Evolutionary conservation across 169 alveolate genomes (phyloP).

Genomic region (Cryptosporidium felis): DNA sequence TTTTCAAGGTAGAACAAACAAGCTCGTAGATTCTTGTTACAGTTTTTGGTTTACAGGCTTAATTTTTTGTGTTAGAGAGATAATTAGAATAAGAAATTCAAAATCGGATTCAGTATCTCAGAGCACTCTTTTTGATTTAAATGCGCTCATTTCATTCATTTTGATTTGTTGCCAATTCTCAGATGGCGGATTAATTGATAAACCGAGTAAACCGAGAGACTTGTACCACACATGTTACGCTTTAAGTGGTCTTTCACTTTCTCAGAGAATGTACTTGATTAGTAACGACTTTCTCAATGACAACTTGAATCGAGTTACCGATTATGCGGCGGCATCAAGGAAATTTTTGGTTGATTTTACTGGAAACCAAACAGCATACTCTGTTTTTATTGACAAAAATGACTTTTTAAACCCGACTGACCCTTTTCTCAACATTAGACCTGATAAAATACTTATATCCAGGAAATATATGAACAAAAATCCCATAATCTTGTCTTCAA

Average conservation of each 20-base stretch:
- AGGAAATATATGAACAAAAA: background rate
- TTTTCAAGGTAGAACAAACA: conserved; percentile 96
- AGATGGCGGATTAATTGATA: conserved; percentile 92
- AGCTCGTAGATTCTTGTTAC: conserved; percentile 95
- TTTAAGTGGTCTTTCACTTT: conserved; percentile 85
- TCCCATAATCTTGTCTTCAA: conserved; percentile 22
- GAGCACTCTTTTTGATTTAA: conserved; percentile 46
- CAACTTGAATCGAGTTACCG: background rate
- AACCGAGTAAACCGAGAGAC: conserved; percentile 94
- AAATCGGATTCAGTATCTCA: conserved; percentile 75
- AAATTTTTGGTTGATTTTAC: background rate
- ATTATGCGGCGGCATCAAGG: background rate
- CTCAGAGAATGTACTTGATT: conserved; percentile 66
- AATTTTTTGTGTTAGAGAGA: conserved; percentile 82
- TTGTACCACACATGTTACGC: conserved; percentile 95
- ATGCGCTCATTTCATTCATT: conserved; percentile 72
- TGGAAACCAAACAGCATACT: background rate
- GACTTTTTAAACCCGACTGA: conserved; percentile 47
- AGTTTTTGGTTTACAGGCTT: conserved; percentile 95
- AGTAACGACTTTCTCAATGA: background rate
- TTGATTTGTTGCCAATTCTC: conserved; percentile 74
- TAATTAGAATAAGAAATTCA: conserved; percentile 75
- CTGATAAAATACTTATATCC: conserved; percentile 49
- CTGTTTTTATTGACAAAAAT: background rate
- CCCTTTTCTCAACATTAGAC: conserved; percentile 55